Conservation (phyloP, 768 basidiomycete genomes). For the Tylopilus plumbeoviolaceoides region DNA sequence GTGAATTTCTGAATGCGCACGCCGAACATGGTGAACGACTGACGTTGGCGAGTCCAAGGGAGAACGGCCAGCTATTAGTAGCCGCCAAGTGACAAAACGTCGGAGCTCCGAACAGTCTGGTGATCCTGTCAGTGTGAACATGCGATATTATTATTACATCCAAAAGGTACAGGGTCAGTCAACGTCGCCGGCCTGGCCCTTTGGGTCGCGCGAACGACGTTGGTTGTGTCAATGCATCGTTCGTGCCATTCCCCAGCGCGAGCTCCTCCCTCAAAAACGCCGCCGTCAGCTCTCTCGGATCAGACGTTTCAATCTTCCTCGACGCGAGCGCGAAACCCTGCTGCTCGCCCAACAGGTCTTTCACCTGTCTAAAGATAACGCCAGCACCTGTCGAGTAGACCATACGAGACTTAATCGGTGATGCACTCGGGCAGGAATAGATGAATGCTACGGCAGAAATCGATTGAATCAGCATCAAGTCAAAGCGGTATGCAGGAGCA, state of each 20-base stretch:
- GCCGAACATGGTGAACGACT: slow-evolving; percentile 19
- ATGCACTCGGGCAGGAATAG: slow-evolving; percentile 82
- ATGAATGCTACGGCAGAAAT: slow-evolving; percentile 63
- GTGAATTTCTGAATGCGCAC: slow-evolving; percentile 12
- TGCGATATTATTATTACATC: neutral
- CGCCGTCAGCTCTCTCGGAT: slow-evolving; percentile 69
- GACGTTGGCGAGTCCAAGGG: neutral
- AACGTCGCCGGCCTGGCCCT: slow-evolving; percentile 59
- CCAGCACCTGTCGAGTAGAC: slow-evolving; percentile 74
- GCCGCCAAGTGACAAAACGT: neutral
- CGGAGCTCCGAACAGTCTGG: slow-evolving; percentile 19
- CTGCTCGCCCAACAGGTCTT: slow-evolving; percentile 43
- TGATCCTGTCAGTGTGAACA: neutral
- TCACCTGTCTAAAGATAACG: slow-evolving; percentile 53
- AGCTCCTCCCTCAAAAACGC: slow-evolving; percentile 59
- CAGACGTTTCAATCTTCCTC: slow-evolving; percentile 80
- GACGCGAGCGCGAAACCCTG: slow-evolving; percentile 40
- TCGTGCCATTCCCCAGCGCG: slow-evolving; percentile 25
- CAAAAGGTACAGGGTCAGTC: neutral
- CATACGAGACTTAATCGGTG: slow-evolving; percentile 85
- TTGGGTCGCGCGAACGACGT: slow-evolving; percentile 64
- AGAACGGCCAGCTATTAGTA: slow-evolving; percentile 1
- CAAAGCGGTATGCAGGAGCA: neutral
- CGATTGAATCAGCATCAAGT: neutral
- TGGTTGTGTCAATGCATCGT: slow-evolving; percentile 11